Percentiles rank a stretch among this genome's conserved stretches.
Evolutionary conservation across 345 rosid genomes (phyloP).

Genomic region (Acer negundo): DNA sequence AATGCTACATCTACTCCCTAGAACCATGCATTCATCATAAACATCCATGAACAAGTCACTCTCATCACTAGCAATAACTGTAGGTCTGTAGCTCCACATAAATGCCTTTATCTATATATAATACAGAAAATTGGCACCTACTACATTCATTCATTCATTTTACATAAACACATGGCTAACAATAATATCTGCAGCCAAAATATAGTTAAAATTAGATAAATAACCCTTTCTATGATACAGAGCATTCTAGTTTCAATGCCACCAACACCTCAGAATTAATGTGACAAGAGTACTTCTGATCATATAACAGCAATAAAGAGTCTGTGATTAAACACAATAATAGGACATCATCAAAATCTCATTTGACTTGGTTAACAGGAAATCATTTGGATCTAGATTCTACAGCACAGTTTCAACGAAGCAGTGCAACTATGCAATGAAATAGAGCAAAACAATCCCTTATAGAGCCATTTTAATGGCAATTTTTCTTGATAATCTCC

Average conservation of each 20-base stretch:
- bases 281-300: too few relatives aligned
- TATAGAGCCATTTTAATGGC: neutral
- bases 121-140: neutral
- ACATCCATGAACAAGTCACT: neutral
- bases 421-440: neutral
- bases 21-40: neutral
- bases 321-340: neutral
- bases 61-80: neutral
- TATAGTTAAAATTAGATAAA: too few relatives aligned
- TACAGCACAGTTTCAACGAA: neutral
- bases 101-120: neutral
- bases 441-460: neutral
- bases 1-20: neutral
- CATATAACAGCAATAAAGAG: too few relatives aligned
- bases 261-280: too few relatives aligned
- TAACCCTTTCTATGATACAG: too few relatives aligned
- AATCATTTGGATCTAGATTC: neutral
- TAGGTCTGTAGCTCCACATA: neutral
- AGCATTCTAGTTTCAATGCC: too few relatives aligned
- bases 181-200: too few relatives aligned
- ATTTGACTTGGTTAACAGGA: neutral
- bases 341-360: neutral
- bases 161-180: too few relatives aligned
- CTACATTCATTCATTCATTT: neutral
- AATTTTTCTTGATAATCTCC: slow-evolving; percentile 3